Evolutionary conservation across 495 filamentous ascomycete species (phyloP), one percentile per base, ranked within the genome.

Genomic region (Cenococcum geophilum): DNA sequence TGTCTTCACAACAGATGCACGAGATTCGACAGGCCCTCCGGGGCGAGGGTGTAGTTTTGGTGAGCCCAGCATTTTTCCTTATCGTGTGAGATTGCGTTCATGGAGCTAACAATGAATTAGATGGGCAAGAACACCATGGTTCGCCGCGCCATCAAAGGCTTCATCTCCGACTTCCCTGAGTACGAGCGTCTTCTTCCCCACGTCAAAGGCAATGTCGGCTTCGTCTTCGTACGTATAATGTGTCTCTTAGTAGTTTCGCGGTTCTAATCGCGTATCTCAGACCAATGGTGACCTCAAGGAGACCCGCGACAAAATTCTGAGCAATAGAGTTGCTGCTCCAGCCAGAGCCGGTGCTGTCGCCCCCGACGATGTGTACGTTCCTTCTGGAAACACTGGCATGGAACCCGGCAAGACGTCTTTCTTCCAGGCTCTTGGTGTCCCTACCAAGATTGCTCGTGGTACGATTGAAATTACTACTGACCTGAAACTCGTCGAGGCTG

Each of bases 121-220:
- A 99, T 99, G 93, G 93, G 93, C 73, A 99, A 99, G 86, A 99
- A 99, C 83, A 97, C 92, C 75, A 97, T 97, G 92, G 91, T 91
- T 68, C 92, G 93, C 74, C 92, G 93, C 82, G 95, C 93, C 65
- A 83, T 99, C 75, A 96, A 92, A 84, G 92, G 89, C 73, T 96
- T 99, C 82, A 75, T 95, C 67, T 40, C 69, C 76, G 93, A 99
- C 68, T 80, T 85, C 78, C 95, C 93, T 61, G 93, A 98, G 80
- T 97, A 91, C 79, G 93, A 96, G 82, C 89, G 90, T 76, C 87
- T 99, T 56, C 86, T 97, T 62, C 91, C 95, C 61, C 87, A 89
- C 82, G 89, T 99, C 77, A 91, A 84, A 80, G 93, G 85, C 84
- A 63, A 66, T 70, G 72, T 52, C 57, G 6, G 18, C 37, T 11